phyloP scores from a whole-genome alignment of 176 grass and related monocot species.

The Eragrostis curvula region DNA sequence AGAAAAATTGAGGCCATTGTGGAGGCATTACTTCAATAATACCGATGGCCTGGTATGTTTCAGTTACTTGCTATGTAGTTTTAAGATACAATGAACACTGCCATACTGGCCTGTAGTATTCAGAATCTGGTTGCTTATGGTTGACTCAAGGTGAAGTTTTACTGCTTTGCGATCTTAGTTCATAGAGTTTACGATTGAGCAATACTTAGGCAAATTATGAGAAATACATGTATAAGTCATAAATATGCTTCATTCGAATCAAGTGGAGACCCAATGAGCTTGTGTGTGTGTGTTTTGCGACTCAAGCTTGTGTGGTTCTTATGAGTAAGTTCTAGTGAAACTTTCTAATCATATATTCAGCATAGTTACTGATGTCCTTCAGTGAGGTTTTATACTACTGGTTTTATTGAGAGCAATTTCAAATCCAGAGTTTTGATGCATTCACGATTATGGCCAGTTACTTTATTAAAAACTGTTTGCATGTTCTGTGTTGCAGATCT shows the following conservation, averaged over 20 bases:
- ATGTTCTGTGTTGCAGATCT: slow-evolving; percentile 60
- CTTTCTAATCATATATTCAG: background rate
- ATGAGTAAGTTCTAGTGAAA: slow-evolving; percentile 3
- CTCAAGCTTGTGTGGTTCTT: background rate
- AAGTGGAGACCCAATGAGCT: background rate
- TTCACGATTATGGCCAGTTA: background rate
- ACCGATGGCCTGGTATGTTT: slow-evolving; percentile 78
- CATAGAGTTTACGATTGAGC: background rate
- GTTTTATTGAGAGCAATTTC: background rate
- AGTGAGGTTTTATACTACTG: background rate
- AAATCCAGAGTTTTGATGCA: background rate
- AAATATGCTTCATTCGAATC: background rate
- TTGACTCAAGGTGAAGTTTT: slow-evolving; percentile 30
- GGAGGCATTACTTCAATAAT: slow-evolving; percentile 87
- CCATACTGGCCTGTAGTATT: background rate
- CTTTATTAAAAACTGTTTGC: slow-evolving; percentile 29
- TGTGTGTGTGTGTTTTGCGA: too few relatives aligned
- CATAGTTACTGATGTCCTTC: background rate
- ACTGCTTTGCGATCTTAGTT: background rate
- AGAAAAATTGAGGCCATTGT: slow-evolving; percentile 82
- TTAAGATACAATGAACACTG: background rate
- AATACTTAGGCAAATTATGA: background rate
- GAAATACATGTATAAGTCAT: too few relatives aligned
- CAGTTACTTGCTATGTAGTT: background rate
- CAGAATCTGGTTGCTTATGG: background rate